Base-by-base conservation (phyloP, 305 asterid genomes). In the Plantago coronopus region DNA sequence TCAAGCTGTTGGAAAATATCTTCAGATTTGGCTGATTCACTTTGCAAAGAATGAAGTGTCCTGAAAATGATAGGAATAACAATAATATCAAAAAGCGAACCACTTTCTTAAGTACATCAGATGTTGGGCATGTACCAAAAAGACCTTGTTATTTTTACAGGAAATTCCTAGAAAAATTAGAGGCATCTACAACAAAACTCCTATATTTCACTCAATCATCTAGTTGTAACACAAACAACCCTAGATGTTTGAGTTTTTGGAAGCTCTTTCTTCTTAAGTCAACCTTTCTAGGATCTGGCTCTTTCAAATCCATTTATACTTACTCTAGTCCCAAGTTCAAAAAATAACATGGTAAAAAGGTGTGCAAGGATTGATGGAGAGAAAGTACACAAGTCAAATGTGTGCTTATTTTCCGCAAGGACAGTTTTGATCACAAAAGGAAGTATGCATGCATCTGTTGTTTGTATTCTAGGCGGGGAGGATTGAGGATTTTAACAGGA, bases 11-110 rank as follows among this genome's bases (percentile, higher is more conserved):
- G 70, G 78, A 57, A 79, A 61, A 80, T 72, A 61, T 93, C 99
- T 64, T 85, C 97, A 48, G 95, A 85, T 73, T 77, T 93, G 66
- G 79, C 79, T 62, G 93, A 79, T 72, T 89, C 94, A 71, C 81
- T 78, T 70, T 77, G 89, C 83, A 87, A 73, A 71, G 97, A 79
- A 47, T 68, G 86, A 65, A 93, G 76, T 85, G 86, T 83, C 88
- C 99, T 93, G 95, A 31, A 66, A 75, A 72, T 37, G 14, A 37
- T 63, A 71, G 42, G 49, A 31, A 38, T 72, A 66, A 8, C 60
- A 46, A 17, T 44, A 62, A 55, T 55, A 54, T 44, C 62, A 60
- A 62, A 72, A 44, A 48, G 31, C 62, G 37, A 40, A 62, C 40
- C 18, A 55, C 59, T 25, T 69, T 72, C 50, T 71, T 53, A 64